Base-by-base conservation (phyloP, 169 alveolate species). In the Plasmodium berghei region DNA sequence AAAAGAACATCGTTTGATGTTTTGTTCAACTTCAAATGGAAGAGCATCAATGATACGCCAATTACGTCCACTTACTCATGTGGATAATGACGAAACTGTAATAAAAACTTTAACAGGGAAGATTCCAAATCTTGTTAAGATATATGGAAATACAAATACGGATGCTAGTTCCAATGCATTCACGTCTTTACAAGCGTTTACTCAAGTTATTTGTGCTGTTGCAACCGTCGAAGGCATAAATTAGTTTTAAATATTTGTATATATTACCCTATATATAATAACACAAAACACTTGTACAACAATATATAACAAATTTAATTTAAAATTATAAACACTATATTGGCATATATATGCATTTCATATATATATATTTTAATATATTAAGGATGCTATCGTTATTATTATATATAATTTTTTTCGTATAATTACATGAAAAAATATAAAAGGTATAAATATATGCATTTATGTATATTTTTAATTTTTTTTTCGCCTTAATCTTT, bases 11-110 rank as follows among this genome's bases (percentile, higher is more conserved):
- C 88, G 96, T 20, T 89, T 92, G 40, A 69, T 93, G 91, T 91
- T 92, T 92, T 93, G 93, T 54, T 71, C 69, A 26, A 90, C 94
- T 8, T 69, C 93, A 85, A 77, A 71, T 61, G 96, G 96, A 49
- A 89, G 96, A 45, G 92, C 92, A 52, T 93, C 96, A 74, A 93
- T 93, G 96, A 91, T 91, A 59, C 89, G 94, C 67, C 96, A 93
- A 70, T 90, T 93, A 16, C 91, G 92, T 40, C 96, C 96, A 5
- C 87, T 71, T 46, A 66, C 93, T 54, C 96, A 93, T 63, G 92
- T 93, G 48, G 96, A 93, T 45, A 69, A 77, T 42, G 90, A 91
- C 73, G 86, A 69, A 61, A 77, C 70, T 24, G 93, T 73, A 42
- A 93, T 92, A 22, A 64, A 93, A 63, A 61, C 92, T n/a, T 16